Evolutionary conservation across 345 rosid genomes (phyloP), one percentile per base, ranked within the genome.

Genomic region (Linum tenue): DNA sequence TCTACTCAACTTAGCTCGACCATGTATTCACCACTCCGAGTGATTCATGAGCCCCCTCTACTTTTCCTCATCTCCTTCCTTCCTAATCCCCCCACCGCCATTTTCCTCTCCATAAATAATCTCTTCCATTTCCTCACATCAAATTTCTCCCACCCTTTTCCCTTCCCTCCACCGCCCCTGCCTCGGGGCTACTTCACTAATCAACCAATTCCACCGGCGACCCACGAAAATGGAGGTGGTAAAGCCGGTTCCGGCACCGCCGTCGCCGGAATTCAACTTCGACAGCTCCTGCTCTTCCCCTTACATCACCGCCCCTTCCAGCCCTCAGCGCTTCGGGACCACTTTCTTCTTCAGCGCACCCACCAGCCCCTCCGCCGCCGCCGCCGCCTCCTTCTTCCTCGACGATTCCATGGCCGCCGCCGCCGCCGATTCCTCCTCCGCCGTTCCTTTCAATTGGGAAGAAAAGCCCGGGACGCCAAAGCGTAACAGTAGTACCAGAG

Each of bases 251-350:
- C 64, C 64, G 5, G 79, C 86, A 37, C 67, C 55, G 31, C 74
- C 74, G 22, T 59, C 75, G 2, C 37, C 67, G 64, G 96, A 89
- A 22, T 81, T 89, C 80, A 85, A 84, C 74, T 89, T 92, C 64
- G 92, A 89, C 68, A 92, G 95, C 75, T 62, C 80, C 9, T 80
- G 88, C 42, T 92, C 98, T 8, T 87, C 98, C 61, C 98, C 98
- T 0, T 92, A 82, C 86, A 84, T 87, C 64, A 89, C 98, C n/a
- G 98, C 98, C 73, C 96, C 98, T 63, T 85, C 96, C n/a, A 89
- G 92, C 38, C 98, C 98, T 16, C 90, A 87, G 15, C 73, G 81
- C 48, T 85, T 92, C 40, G 92, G 86, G 3, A 9, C 53, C 53
- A 81, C 72, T 75, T 75, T 82, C 73, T 70, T 71, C 73, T 78